A percentile compares a stretch with the other conserved stretches of the same genome.
These are phyloP conservation scores for Aspergillus ellipticus DNA, from an alignment of 495 filamentous ascomycete species.

Conservation along the genomic window DNA sequence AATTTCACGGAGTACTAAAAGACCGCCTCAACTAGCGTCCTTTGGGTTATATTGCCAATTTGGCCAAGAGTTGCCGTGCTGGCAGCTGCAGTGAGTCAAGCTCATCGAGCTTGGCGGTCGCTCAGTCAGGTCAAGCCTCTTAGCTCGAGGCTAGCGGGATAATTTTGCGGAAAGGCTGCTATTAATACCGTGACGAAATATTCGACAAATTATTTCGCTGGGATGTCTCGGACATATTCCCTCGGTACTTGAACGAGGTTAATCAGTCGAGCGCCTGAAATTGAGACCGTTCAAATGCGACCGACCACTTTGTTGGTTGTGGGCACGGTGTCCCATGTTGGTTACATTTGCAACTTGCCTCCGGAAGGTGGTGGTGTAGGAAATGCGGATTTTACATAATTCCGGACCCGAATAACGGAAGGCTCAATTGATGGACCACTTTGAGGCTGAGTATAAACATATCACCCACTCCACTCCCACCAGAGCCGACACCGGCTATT, in stretches of 20 bases:
- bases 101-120: not conserved
- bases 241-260: not conserved
- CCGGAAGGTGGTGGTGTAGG: too few species aligned
- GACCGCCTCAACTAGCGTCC: too few species aligned
- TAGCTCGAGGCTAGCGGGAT: not conserved
- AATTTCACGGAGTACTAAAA: too few species aligned
- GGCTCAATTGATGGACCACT: not conserved
- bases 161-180: too few species aligned
- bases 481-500: not conserved
- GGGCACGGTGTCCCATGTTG: too few species aligned
- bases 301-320: too few species aligned
- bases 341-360: too few species aligned
- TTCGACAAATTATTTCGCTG: not conserved
- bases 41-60: too few species aligned
- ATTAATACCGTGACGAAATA: not conserved
- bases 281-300: too few species aligned
- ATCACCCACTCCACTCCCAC: not conserved
- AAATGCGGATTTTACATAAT: too few species aligned
- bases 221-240: not conserved
- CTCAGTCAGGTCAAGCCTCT: not conserved
- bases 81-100: not conserved
- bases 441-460: not conserved
- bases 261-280: too few species aligned
- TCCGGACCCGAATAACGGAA: too few species aligned
- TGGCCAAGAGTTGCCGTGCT: not conserved